Base-by-base conservation (phyloP, 2,329 filamentous ascomycete species). In the Trichoderma gracile region DNA sequence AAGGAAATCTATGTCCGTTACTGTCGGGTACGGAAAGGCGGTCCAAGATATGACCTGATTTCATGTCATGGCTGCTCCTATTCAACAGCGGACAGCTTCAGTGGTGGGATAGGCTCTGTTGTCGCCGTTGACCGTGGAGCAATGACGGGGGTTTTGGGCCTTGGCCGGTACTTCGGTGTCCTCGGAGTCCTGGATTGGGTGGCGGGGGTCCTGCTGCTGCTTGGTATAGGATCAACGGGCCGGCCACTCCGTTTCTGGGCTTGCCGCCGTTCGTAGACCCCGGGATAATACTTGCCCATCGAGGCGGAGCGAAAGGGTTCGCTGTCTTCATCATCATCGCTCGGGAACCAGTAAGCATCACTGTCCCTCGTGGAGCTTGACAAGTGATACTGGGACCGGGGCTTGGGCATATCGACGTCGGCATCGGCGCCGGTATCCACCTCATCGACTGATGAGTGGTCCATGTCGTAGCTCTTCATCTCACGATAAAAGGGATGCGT, bases 231-330 rank as follows among this genome's bases (percentile, higher is more conserved):
- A 23, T 23, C 23, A 15, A 50, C 46, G 1, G 49, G 38, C 67
- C n/a, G 67, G 65, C n/a, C n/a, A 15, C 25, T 40, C 40, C 65
- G 68, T 43, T 70, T 55, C 23, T 71, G 67, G 6, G 42, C 38
- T 10, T 69, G 63, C 12, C 65, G 57, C 30, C 76, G 77, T 68
- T 86, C 83, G 69, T 86, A 88, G 73, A 87, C 87, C 27, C 84
- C 82, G 0, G 86, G 86, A 65, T 88, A 86, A 69, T 88, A 88
- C 74, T 87, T 88, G 25, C 86, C 86, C 74, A 86, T 78, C 0
- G 85, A 83, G 38, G 86, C 74, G 4, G 78, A 74, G 19, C 42
- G 27, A 33, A 50, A 53, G 12, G 40, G 47, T 5, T 61, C 58
- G 21, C 38, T 50, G 14, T 53, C 58, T 38, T 53, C 58, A 19